Conservation (phyloP, 139 green algal genomes). For the Chlamydomonas asymmetrica region DNA sequence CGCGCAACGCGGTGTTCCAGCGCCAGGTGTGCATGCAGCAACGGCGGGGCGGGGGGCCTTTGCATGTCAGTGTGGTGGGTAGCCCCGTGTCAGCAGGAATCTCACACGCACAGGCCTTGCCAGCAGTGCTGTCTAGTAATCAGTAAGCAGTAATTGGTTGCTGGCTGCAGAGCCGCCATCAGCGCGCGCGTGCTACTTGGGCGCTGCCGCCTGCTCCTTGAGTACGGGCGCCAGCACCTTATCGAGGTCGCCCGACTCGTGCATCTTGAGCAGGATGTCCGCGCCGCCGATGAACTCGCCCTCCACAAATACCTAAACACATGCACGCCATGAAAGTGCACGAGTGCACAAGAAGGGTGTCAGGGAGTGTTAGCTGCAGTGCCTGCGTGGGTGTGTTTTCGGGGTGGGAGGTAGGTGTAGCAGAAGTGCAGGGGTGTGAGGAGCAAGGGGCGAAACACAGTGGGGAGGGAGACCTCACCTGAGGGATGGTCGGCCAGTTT, state of each 20-base stretch:
- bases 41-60: too few species aligned
- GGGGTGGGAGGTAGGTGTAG: too few species aligned
- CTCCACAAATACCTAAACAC: constrained; percentile 86
- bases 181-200: constrained; percentile 1
- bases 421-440: too few species aligned
- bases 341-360: neutral
- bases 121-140: too few species aligned
- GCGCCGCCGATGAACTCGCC: constrained; percentile 94
- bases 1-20: too few species aligned
- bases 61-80: too few species aligned
- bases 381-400: neutral
- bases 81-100: too few species aligned
- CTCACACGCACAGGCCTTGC: too few species aligned
- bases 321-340: neutral
- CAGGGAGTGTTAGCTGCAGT: neutral
- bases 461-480: too few species aligned
- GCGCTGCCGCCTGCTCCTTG: constrained; percentile 23
- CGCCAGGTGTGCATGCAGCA: too few species aligned
- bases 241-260: constrained; percentile 87
- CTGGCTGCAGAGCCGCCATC: too few species aligned
- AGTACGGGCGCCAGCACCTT: constrained; percentile 57
- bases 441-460: neutral
- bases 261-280: constrained; percentile 95
- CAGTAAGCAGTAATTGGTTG: too few species aligned
- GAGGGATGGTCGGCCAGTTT: constrained; percentile 94